Evolutionary conservation across 2,329 filamentous ascomycete genomes (phyloP), one percentile per base, ranked within the genome.

Genomic region (Pseudogymnoascus verrucosus): DNA sequence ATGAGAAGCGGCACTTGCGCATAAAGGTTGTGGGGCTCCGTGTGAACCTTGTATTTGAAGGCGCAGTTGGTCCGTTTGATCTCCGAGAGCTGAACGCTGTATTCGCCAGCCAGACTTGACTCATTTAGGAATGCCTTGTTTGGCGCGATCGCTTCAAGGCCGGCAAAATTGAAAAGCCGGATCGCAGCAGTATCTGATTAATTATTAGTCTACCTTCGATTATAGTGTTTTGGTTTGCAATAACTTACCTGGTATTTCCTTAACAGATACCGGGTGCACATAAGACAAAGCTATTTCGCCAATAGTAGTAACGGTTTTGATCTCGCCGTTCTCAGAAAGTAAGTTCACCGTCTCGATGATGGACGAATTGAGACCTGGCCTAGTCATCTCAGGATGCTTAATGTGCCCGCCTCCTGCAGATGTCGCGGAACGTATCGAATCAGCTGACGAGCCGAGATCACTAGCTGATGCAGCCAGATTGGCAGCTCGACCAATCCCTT

Each of bases 301-400:
- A 51, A 88, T 86, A 21, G 97, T 85, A 64, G 88, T 89, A 12
- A 88, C 86, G 60, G 85, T 87, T 67, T 85, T 89, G 10, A 93
- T 77, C 11, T 79, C 80, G 7, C 90, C 90, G 36, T 88, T 84
- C 64, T 93, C 88, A 72, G 97, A 96, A 62, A 85, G 86, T 12
- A 90, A 90, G 66, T 87, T 95, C n/a, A 98, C 86, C 0, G 89
- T 95, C 75, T 99, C 95, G 61, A 98, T 89, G 63, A 98, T 84
- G 12, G 93, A 98, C 3, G 90, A 87, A 74, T 91, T 95, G 5
- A 99, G 80, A 2, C 95, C 93, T 1, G 89, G 85, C 8, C 85
- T 84, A 62, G 88, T 84, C 76, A 96, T 81, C 16, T 97, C 92
- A 0, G 91, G 88, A 73, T 99, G 95, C 70, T 87, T 88, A 61